Evolutionary conservation across 148 eudicot genomes (phyloP), one percentile per base, ranked within the genome.

Genomic region (Bassia scoparia): DNA sequence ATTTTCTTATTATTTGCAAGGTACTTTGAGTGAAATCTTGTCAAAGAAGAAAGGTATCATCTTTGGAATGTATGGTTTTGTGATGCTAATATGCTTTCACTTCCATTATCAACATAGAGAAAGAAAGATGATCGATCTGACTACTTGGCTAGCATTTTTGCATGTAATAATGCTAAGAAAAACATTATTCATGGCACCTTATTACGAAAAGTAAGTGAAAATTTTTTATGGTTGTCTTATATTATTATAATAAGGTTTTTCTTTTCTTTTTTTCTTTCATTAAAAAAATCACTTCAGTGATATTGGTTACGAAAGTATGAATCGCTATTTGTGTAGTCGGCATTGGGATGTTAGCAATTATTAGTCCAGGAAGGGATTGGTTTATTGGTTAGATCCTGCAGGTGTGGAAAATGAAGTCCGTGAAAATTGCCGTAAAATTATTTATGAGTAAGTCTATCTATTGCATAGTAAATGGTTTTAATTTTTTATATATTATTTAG

Each of bases 21-120:
- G 69, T n/a, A 66, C n/a, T 43, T 13, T 66, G 33, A 66, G 69
- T 66, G 53, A n/a, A 66, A 15, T 9, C 20, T 3, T 46, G 41
- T 66, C 30, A n/a, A 66, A 13, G 21, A 46, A 66, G 33, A n/a
- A 66, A 17, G 69, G n/a, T n/a, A n/a, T n/a, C 23, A 41, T 66
- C 30, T 66, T 48, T 6, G 21, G 52, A 29, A 12, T 66, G 3
- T 66, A 66, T 26, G 69, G 33, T 2, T 66, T 66, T 66, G 69
- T 66, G 69, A 66, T 1, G 20, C 18, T 15, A 41, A 66, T 29
- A n/a, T 11, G 5, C 29, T 66, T 21, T 66, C 52, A n/a, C n/a
- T n/a, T 44, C 53, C 53, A 2, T 7, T 37, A 38, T 31, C 68
- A 14, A 27, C 68, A 64, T 20, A 3, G 9, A 15, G 11, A 12